Conservation (phyloP, 2,329 filamentous ascomycete species). For the Ophiostoma sp. region DNA sequence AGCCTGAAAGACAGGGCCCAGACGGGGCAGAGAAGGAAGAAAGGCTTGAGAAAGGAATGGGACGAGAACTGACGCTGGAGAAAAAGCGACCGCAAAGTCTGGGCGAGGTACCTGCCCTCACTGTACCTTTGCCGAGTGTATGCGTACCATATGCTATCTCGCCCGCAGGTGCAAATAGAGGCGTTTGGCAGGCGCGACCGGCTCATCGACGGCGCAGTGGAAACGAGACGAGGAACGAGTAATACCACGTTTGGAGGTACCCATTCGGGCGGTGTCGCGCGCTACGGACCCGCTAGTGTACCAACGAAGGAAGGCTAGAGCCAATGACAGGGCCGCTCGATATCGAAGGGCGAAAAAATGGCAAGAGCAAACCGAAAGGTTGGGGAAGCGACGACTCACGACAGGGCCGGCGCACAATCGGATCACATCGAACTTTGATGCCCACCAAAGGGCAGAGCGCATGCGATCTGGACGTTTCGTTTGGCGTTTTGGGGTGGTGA, state of each 20-base stretch:
- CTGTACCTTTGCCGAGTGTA: background rate
- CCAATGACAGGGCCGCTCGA: slow-evolving; percentile 25
- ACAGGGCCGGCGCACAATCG: background rate
- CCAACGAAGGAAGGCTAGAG: slow-evolving; percentile 7
- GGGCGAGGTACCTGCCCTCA: slow-evolving; percentile 7
- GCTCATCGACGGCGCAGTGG: background rate
- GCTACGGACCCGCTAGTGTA: slow-evolving; percentile 23
- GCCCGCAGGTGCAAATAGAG: background rate
- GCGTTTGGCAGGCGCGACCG: slow-evolving; percentile 8
- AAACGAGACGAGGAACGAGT: slow-evolving; percentile 17
- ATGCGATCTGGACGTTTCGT: background rate
- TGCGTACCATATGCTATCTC: background rate
- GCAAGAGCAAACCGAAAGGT: slow-evolving; percentile 9
- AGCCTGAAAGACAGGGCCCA: background rate
- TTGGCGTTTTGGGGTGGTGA: background rate
- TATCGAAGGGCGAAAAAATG: slow-evolving; percentile 23
- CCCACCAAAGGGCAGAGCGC: background rate
- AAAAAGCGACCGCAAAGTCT: background rate
- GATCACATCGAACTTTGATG: slow-evolving; percentile 3
- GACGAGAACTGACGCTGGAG: background rate
- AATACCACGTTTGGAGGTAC: slow-evolving; percentile 19
- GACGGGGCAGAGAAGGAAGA: background rate
- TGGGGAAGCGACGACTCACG: slow-evolving; percentile 10
- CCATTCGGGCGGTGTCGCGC: slow-evolving; percentile 15
- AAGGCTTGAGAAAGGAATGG: background rate